Percentiles rank a stretch among this genome's conserved stretches.
These are phyloP conservation scores for Alternaria postmessia DNA, from an alignment of 2,329 filamentous ascomycete genomes.

Conservation along the genomic window DNA sequence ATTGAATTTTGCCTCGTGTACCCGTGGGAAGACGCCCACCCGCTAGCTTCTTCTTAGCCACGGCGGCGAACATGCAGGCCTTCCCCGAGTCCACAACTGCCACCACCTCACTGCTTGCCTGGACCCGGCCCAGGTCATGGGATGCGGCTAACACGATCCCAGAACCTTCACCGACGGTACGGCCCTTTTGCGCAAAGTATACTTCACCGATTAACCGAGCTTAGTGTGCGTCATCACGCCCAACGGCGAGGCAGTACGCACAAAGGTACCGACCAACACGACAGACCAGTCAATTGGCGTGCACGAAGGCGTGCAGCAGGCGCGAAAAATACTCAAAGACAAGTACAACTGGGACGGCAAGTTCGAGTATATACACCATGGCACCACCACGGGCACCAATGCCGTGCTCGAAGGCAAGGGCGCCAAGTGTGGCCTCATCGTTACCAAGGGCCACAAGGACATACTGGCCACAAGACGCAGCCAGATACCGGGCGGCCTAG, in stretches of 20 bases:
- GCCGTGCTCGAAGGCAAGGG: slow-evolving; percentile 61
- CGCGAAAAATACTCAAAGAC: slow-evolving; percentile 50
- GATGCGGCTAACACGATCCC: slow-evolving; percentile 17
- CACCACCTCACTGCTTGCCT: neutral
- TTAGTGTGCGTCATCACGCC: slow-evolving; percentile 57
- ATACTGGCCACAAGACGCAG: slow-evolving; percentile 57
- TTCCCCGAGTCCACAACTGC: slow-evolving; percentile 6
- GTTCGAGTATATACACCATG: slow-evolving; percentile 60
- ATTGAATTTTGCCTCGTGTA: slow-evolving; percentile 2
- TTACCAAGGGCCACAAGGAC: slow-evolving; percentile 61
- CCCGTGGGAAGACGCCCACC: neutral
- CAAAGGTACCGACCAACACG: slow-evolving; percentile 58
- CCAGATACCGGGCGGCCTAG: slow-evolving; percentile 61
- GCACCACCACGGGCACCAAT: slow-evolving; percentile 60
- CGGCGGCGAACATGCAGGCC: slow-evolving; percentile 5
- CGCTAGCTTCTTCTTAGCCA: neutral
- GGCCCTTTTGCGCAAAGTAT: neutral
- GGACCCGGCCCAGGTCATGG: neutral
- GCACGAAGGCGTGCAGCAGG: slow-evolving; percentile 56
- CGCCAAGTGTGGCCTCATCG: slow-evolving; percentile 57
- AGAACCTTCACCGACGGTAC: slow-evolving; percentile 58
- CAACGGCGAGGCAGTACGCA: slow-evolving; percentile 53
- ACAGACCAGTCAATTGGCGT: slow-evolving; percentile 59
- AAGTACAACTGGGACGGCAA: slow-evolving; percentile 54
- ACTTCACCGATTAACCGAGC: neutral